Conservation (phyloP, 2,329 filamentous ascomycete species). For the Sphaerulina musiva region DNA sequence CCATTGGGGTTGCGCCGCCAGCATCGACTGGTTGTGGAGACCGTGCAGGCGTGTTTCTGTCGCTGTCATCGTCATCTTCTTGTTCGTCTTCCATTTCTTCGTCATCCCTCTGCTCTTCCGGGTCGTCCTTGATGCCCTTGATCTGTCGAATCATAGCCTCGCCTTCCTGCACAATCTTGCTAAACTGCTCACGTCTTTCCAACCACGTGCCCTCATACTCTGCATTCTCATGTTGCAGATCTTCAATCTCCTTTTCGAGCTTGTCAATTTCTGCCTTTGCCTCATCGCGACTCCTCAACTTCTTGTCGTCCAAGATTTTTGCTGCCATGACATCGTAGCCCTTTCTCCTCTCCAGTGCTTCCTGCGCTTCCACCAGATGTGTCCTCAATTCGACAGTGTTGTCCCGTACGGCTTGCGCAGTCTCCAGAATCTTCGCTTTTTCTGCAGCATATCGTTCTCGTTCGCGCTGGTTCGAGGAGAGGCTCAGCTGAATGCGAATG, state of each 20-base stretch:
- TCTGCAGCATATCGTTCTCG: slow-evolving; percentile 75
- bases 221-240: slow-evolving; percentile 75
- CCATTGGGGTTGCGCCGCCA: slow-evolving; percentile 37
- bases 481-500: slow-evolving; percentile 78
- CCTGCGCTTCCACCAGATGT: slow-evolving; percentile 71
- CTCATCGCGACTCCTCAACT: slow-evolving; percentile 77
- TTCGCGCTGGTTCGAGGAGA: slow-evolving; percentile 74
- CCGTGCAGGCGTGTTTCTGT: slow-evolving; percentile 41
- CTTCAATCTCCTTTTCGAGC: slow-evolving; percentile 78
- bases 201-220: slow-evolving; percentile 77
- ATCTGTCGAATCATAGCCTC: slow-evolving; percentile 78
- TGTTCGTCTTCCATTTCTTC: slow-evolving; percentile 55
- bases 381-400: slow-evolving; percentile 65
- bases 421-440: slow-evolving; percentile 69
- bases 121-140: slow-evolving; percentile 90
- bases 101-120: slow-evolving; percentile 74
- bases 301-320: slow-evolving; percentile 72
- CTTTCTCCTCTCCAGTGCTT: slow-evolving; percentile 69
- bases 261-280: slow-evolving; percentile 71
- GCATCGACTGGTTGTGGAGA: slow-evolving; percentile 23
- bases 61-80: slow-evolving; percentile 40
- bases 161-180: slow-evolving; percentile 83
- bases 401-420: slow-evolving; percentile 69
- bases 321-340: slow-evolving; percentile 83
- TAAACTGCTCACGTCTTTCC: slow-evolving; percentile 80